Conservation (phyloP, 192 early-diverging fungal species). For the Chytriomyces sp. region DNA sequence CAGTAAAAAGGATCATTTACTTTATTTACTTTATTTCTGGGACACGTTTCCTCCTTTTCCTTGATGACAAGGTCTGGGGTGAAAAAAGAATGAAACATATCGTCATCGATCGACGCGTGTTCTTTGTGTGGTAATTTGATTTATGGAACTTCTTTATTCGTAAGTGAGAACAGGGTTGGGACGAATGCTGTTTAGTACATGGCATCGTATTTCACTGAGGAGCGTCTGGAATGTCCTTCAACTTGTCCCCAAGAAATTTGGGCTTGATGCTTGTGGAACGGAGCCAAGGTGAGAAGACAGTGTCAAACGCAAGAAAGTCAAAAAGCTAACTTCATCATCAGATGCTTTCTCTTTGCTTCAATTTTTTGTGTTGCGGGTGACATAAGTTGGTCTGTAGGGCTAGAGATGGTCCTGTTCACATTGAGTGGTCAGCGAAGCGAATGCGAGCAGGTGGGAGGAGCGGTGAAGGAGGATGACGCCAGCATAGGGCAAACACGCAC, state of each 20-base stretch:
- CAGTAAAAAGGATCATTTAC: background rate
- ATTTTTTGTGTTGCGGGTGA: slow-evolving; percentile 50
- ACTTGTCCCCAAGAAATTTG: slow-evolving; percentile 35
- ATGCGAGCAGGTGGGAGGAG: no score
- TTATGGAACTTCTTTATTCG: no score
- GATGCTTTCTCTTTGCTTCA: slow-evolving; percentile 49
- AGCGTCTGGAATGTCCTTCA: slow-evolving; percentile 24
- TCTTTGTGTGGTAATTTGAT: background rate
- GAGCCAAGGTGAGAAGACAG: background rate
- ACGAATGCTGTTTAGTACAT: no score
- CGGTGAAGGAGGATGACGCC: no score
- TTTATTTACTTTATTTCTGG: background rate
- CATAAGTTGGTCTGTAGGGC: slow-evolving; percentile 51
- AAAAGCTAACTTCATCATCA: slow-evolving; percentile 39
- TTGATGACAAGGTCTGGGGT: no score
- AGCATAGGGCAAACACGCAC: background rate
- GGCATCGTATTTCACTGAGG: background rate
- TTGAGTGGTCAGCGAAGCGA: background rate
- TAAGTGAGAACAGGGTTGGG: no score
- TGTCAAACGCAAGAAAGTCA: background rate
- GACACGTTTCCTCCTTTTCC: background rate
- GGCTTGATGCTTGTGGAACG: slow-evolving; percentile 38
- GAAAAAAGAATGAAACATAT: no score
- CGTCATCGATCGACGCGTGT: no score
- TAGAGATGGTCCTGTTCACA: slow-evolving; percentile 13